Evolutionary conservation across 345 rosid genomes (phyloP), one percentile per base, ranked within the genome.

Genomic region (Cardamine occulta): DNA sequence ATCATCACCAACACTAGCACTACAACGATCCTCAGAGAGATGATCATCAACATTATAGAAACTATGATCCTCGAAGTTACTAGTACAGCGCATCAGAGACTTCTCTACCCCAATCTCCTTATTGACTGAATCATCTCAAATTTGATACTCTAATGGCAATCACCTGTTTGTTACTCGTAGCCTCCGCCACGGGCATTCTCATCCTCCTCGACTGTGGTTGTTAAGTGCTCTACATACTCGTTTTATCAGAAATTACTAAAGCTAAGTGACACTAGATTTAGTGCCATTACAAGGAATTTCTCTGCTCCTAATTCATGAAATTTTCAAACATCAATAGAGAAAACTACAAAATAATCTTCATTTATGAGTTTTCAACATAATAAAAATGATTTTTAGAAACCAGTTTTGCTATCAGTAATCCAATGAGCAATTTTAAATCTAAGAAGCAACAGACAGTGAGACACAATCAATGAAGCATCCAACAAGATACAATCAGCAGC

Each of bases 141-240:
- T n/a, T n/a, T n/a, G n/a, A n/a, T n/a, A n/a, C n/a, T 44, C 23
- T 26, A n/a, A 55, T 42, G 19, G 44, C 8, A 56, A 44, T 62
- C 64, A 83, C 89, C 86, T 70, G 74, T 70, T 53, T n/a, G 7
- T 76, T 56, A 72, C 85, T 86, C 85, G 81, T 90, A 90, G 58
- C 96, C 96, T 11, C 93, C 93, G 17, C 93, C 96, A 15, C 70
- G 62, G 0, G 89, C 74, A 67, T 85, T 82, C 14, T 70, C 6
- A 31, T 91, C 96, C 84, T 94, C 97, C 81, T 88, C 96, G 21
- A 89, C 85, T 2, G 24, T 77, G 19, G 79, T 83, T 9, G 93
- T 83, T 84, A 92, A 72, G 72, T 90, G n/a, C n/a, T n/a, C n/a
- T n/a, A n/a, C n/a, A n/a, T n/a, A n/a, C n/a, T n/a, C n/a, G n/a